Evolutionary conservation across 331 rosid species (phyloP).

Genomic region (Saraca asoca): DNA sequence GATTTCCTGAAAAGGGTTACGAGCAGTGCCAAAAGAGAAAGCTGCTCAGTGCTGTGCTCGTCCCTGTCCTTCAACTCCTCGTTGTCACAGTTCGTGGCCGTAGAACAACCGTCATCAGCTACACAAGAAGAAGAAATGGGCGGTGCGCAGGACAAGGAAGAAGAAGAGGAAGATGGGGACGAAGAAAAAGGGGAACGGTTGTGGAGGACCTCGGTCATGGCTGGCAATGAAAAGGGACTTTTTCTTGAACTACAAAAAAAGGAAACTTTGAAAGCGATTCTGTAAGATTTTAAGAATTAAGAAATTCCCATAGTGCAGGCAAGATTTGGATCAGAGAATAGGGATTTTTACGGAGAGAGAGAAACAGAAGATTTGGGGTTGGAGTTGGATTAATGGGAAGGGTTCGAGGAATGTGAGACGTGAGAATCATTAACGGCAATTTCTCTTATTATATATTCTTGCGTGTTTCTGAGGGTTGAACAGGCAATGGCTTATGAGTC

Average conservation of each 20-base stretch:
- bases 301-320: constrained; percentile 8
- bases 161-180: constrained; percentile 47
- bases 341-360: constrained; percentile 10
- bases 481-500: constrained; percentile 21
- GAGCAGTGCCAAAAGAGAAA: constrained; percentile 57
- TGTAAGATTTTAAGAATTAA: constrained; percentile 18
- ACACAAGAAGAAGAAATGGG: constrained; percentile 39
- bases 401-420: constrained; percentile 52
- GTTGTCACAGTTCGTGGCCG: constrained; percentile 11
- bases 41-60: constrained; percentile 42
- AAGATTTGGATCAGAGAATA: constrained; percentile 21
- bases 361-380: constrained; percentile 32
- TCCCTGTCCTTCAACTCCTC: constrained; percentile 22
- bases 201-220: constrained; percentile 84
- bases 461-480: constrained; percentile 51
- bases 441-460: neutral
- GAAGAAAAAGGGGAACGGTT: constrained; percentile 51
- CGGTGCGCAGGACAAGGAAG: neutral
- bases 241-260: constrained; percentile 44
- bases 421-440: constrained; percentile 67
- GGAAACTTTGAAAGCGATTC: constrained; percentile 13
- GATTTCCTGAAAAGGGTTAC: constrained; percentile 72
- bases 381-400: constrained; percentile 53
- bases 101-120: constrained; percentile 34
- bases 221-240: constrained; percentile 53